Evolutionary conservation across 2,329 filamentous ascomycete species (phyloP), one percentile per base, ranked within the genome.

Genomic region (Trichoderma koningii): DNA sequence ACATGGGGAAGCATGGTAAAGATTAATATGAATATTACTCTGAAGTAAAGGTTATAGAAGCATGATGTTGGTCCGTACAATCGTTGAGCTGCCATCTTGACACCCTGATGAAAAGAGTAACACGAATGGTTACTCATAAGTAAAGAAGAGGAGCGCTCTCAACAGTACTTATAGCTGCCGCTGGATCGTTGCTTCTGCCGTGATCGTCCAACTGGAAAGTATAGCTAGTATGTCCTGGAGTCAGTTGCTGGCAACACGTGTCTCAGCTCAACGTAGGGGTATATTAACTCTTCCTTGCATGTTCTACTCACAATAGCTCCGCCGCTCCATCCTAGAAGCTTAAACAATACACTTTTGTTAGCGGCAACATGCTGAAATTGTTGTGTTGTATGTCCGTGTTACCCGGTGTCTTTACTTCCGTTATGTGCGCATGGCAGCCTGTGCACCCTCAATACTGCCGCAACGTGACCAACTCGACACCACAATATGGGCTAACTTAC

Each of bases 381-480:
- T 17, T 6, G 10, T 52, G 26, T n/a, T 47, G 28, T 10, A 2
- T 50, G 21, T 60, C 14, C 12, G 21, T 15, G 48, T 34, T 50
- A 50, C 21, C 56, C 26, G 56, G 9, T n/a, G 21, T 41, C 17
- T 15, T 15, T 50, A 26, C 30, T 26, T 15, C 14, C 15, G 4
- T 19, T 34, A 28, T 17, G 30, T 26, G 44, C 45, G 15, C 56
- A 60, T 60, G 44, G 21, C 28, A 48, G 30, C 45, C 15, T 41
- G 38, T 41, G 38, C 30, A 55, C 30, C 56, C 38, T 3, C 17
- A 50, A n/a, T 41, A 30, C 23, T 21, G 17, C 19, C 56, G 44
- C 21, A 60, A 23, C 30, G 56, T 60, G 56, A 60, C 56, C 30
- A 41, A 30, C 45, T 50, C 17, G 30, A 38, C 30, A 50, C 45